These are phyloP conservation scores for Huntiella moniliformis DNA, from an alignment of 2,329 filamentous ascomycete species.

Conservation along the genomic window DNA sequence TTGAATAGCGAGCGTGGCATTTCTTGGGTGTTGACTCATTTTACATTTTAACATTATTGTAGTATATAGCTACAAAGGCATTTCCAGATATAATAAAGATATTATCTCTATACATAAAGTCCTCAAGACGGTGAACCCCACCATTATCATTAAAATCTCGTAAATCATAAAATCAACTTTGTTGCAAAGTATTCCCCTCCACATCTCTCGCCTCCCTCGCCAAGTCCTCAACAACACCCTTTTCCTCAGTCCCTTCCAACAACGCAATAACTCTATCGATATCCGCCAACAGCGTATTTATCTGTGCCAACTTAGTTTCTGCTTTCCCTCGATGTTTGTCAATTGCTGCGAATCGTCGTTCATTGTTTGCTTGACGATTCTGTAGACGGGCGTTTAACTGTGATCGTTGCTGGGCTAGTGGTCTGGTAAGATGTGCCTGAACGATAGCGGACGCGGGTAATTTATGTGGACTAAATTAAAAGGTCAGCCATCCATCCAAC, in stretches of 20 bases:
- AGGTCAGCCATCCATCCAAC: not conserved
- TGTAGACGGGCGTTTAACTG: constrained; percentile 38
- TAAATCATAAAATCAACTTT: constrained; percentile 13
- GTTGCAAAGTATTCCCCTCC: constrained; percentile 27
- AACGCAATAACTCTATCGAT: constrained; percentile 29
- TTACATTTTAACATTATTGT: not conserved
- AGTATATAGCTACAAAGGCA: not conserved
- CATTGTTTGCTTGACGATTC: constrained; percentile 38
- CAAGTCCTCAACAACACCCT: constrained; percentile 28
- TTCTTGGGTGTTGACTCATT: no score
- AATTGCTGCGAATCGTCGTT: constrained; percentile 31
- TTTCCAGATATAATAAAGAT: no score
- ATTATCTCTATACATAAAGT: not conserved
- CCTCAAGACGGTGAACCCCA: not conserved
- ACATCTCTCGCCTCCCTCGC: constrained; percentile 36
- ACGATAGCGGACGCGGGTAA: constrained; percentile 34
- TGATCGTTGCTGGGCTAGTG: constrained; percentile 32
- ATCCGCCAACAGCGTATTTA: constrained; percentile 35
- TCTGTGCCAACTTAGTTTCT: constrained; percentile 26
- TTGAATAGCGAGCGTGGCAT: no score
- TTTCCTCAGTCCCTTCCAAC: constrained; percentile 28
- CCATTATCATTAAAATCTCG: not conserved
- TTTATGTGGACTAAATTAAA: constrained; percentile 29
- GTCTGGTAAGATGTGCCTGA: constrained; percentile 34
- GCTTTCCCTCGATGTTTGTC: constrained; percentile 36